Base-by-base conservation (phyloP, 2,329 filamentous ascomycete genomes). In the Trichophyton mentagrophytes region DNA sequence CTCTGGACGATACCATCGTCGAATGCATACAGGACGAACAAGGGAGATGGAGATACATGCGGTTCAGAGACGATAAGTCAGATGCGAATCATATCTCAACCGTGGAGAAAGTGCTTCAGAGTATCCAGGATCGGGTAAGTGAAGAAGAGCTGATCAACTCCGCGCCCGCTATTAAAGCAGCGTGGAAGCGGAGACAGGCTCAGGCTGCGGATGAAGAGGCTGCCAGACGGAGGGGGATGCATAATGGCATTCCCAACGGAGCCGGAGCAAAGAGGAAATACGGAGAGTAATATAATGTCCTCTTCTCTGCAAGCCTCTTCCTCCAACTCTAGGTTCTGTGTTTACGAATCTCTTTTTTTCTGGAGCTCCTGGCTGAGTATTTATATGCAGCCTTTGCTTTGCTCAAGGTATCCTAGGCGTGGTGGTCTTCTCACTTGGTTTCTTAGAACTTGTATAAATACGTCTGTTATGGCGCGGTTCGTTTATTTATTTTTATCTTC, bases 51-150 rank as follows among this genome's bases (percentile, higher is more conserved):
- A 84, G 90, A 61, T 89, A 89, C 72, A 86, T 93, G 67, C 85
- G 91, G 33, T 92, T 96, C 73, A 82, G 93, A 59, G 91, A 97
- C 69, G 93, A 99, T 74, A 99, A 99, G 76, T 78, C 80, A 30
- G 87, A 96, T 66, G 90, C 89, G 0, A 99, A 99, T 69, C 91
- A 97, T 73, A 86, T 88, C 62, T 85, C 79, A 17, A 92, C 89
- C 0, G 89, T 96, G 1, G 79, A 85, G 27, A 95, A 88, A 70
- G 93, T 99, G 3, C 80, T 96, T 62, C 86, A 92, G 65, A 95
- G 89, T 73, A 97, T 99, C 67, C 81, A 85, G 63, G 90, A 96
- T 68, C 85, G 85, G 1, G 90, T 99, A 9, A 88, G 84, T 0
- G 85, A 96, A 73, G 80, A 88, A 61, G 90, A 99, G 69, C 79